These are phyloP conservation scores for Mycena belliarum DNA, from an alignment of 768 basidiomycete genomes.

Conservation along the genomic window DNA sequence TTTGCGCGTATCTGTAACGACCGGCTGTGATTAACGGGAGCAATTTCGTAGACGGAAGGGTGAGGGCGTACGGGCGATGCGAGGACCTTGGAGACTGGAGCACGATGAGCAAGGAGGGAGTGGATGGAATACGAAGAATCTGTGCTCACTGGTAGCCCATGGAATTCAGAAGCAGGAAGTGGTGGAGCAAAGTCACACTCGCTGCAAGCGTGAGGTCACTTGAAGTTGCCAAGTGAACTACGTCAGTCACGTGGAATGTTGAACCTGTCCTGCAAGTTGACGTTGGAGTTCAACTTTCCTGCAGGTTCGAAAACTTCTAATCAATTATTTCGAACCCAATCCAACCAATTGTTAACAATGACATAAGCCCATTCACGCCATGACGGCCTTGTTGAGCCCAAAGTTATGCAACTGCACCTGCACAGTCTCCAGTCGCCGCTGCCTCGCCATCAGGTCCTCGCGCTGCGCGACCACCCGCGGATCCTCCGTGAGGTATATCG, in stretches of 20 bases:
- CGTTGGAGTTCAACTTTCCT: too few relatives aligned
- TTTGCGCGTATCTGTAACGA: background rate
- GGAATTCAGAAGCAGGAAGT: background rate
- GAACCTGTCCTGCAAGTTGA: too few relatives aligned
- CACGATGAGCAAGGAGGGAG: background rate
- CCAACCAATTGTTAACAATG: too few relatives aligned
- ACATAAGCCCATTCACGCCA: slow-evolving; percentile 2
- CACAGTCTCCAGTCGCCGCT: slow-evolving; percentile 40
- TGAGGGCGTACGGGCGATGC: background rate
- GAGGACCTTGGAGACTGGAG: background rate
- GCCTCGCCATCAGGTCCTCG: slow-evolving; percentile 33
- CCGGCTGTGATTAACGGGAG: background rate
- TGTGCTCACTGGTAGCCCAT: background rate
- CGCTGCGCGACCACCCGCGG: slow-evolving; percentile 36
- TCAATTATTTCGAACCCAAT: too few relatives aligned
- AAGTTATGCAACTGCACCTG: slow-evolving; percentile 35
- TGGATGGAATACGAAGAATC: background rate
- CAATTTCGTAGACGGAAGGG: background rate
- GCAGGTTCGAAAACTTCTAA: too few relatives aligned
- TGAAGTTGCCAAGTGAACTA: background rate
- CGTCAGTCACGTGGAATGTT: too few relatives aligned
- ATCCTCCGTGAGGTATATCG: slow-evolving; percentile 48
- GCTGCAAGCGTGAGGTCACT: too few relatives aligned
- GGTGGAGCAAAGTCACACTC: too few relatives aligned
- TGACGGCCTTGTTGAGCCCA: slow-evolving; percentile 14